Percentiles rank a stretch among this genome's conserved stretches.
These are phyloP conservation scores for Pinus tabuliformis DNA, from an alignment of 75 land plant genomes.

Conservation along the genomic window DNA sequence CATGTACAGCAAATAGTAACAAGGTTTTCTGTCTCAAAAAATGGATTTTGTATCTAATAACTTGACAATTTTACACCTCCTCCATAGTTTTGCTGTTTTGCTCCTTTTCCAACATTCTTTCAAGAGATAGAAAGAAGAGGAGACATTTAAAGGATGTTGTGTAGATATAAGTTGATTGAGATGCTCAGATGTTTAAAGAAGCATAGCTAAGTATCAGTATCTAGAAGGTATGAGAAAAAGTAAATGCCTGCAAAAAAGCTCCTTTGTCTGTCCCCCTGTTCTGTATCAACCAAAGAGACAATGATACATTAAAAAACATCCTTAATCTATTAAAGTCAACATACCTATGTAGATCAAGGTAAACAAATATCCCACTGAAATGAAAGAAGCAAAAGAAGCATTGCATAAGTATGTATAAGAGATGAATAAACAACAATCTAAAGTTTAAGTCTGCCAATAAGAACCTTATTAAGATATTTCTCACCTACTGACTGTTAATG, in stretches of 20 bases:
- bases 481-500: constrained; percentile 63
- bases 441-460: too few species aligned
- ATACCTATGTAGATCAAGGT: background rate
- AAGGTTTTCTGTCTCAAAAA: background rate
- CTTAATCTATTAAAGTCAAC: background rate
- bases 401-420: background rate
- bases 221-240: background rate
- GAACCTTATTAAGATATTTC: background rate
- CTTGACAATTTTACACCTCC: background rate
- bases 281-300: constrained; percentile 23
- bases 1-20: background rate
- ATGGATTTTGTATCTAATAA: background rate
- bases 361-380: background rate
- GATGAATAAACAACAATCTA: background rate
- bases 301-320: background rate
- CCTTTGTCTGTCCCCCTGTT: constrained; percentile 30
- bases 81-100: background rate
- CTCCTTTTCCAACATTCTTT: background rate
- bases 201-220: background rate
- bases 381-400: background rate
- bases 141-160: background rate
- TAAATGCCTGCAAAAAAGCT: constrained; percentile 54
- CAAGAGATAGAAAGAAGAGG: background rate
- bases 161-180: background rate
- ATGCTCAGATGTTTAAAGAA: background rate